phyloP scores from a whole-genome alignment of 2,329 filamentous ascomycete genomes.

The Fusarium graminum region DNA sequence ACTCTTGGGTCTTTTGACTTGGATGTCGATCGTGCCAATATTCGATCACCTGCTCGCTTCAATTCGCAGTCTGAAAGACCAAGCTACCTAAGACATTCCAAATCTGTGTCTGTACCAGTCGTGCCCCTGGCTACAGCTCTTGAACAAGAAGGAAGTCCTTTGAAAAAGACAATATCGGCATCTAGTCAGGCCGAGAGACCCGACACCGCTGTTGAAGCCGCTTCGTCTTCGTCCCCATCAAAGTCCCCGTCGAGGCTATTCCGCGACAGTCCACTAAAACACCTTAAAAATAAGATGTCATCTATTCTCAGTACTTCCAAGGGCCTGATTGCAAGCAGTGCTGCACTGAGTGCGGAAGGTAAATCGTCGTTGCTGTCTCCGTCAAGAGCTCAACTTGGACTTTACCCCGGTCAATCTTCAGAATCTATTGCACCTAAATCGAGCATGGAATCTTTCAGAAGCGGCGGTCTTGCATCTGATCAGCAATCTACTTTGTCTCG shows the following conservation, averaged over 20 bases:
- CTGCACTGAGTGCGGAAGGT: constrained; percentile 71
- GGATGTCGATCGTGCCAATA: constrained; percentile 17
- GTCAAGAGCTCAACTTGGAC: constrained; percentile 61
- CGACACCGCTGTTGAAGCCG: constrained; percentile 57
- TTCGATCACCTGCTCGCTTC: constrained; percentile 31
- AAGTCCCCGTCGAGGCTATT: constrained; percentile 70
- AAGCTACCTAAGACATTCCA: constrained; percentile 59
- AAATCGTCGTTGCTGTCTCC: constrained; percentile 70
- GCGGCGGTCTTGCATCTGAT: constrained; percentile 31
- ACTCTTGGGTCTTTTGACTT: constrained; percentile 60
- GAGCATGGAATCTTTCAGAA: constrained; percentile 42
- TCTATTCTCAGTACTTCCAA: constrained; percentile 91
- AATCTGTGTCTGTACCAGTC: constrained; percentile 73
- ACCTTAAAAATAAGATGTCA: constrained; percentile 92
- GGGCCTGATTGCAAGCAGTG: constrained; percentile 84
- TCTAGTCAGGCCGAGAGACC: constrained; percentile 68
- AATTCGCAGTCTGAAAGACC: constrained; percentile 35
- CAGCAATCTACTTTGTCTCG: constrained; percentile 58
- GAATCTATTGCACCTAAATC: constrained; percentile 58
- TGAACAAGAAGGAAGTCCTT: constrained; percentile 46
- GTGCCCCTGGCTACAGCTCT: constrained; percentile 53
- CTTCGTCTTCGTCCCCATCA: constrained; percentile 61
- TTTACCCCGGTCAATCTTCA: constrained; percentile 61
- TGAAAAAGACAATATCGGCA: constrained; percentile 72
- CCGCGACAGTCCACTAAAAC: constrained; percentile 85